These are phyloP conservation scores for Coniferiporia weirii DNA, from an alignment of 1,284 basidiomycete genomes.

Conservation along the genomic window DNA sequence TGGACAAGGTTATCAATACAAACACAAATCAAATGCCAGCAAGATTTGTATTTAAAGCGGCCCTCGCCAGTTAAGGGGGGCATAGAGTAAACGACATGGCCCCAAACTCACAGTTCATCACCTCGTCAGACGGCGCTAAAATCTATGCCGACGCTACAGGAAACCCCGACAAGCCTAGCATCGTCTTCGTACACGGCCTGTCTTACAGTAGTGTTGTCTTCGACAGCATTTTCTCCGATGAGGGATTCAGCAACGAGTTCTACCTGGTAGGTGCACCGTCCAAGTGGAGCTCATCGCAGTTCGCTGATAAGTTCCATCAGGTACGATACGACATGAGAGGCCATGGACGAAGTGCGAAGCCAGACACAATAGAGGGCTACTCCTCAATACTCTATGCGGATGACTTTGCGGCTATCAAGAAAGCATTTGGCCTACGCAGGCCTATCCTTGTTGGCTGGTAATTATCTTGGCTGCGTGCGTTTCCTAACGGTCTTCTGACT, in stretches of 20 bases:
- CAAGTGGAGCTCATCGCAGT: neutral
- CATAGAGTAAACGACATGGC: neutral
- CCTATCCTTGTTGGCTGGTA: conserved; percentile 29
- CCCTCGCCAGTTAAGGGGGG: neutral
- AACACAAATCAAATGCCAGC: too few species aligned
- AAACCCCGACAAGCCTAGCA: conserved; percentile 3
- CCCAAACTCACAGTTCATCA: neutral
- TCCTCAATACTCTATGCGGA: conserved; percentile 12
- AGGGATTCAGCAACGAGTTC: neutral
- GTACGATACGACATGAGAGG: conserved; percentile 16
- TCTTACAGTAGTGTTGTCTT: conserved; percentile 3
- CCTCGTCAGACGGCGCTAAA: conserved; percentile 5
- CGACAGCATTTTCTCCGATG: conserved; percentile 5
- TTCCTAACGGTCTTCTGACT: neutral
- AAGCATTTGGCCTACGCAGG: conserved; percentile 23
- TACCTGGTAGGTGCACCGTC: neutral
- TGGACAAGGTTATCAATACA: too few species aligned
- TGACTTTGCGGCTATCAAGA: conserved; percentile 12
- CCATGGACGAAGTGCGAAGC: conserved; percentile 15
- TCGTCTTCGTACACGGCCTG: conserved; percentile 12
- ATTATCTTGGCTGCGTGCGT: neutral
- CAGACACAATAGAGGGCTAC: conserved; percentile 7
- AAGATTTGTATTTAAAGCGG: neutral
- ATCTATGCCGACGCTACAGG: conserved; percentile 11
- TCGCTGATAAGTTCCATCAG: neutral